Evolutionary conservation across 176 grass and related monocot species (phyloP).

Genomic region (Oryza glumipatula): DNA sequence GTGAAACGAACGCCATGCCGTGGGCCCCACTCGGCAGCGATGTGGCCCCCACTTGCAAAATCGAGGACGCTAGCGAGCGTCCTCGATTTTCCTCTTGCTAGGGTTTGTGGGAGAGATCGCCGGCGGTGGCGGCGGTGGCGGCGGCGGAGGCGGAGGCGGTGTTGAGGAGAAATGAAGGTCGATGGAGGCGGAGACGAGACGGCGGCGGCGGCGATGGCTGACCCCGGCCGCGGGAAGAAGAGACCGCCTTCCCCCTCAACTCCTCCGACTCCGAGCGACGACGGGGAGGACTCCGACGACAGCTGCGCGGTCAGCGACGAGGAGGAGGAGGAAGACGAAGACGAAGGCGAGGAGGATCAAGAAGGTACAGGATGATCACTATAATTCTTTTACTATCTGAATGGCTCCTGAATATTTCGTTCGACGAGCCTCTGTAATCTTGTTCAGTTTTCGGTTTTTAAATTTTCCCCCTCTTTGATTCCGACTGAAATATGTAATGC

Average conservation of each 20-base stretch:
- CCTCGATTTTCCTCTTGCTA: background rate
- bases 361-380: background rate
- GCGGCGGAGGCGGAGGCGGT: too few species aligned
- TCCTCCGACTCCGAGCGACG: background rate
- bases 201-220: background rate
- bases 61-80: too few species aligned
- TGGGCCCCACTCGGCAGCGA: background rate
- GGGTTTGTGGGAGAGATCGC: background rate
- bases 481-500: too few species aligned
- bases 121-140: too few species aligned
- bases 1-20: too few species aligned
- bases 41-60: background rate
- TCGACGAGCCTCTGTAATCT: too few species aligned
- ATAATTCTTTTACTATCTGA: too few species aligned
- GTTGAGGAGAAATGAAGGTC: slow-evolving; percentile 4
- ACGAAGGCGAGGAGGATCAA: background rate
- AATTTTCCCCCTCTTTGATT: too few species aligned
- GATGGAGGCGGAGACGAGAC: background rate
- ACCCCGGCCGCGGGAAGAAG: slow-evolving; percentile 4
- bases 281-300: slow-evolving; percentile 3
- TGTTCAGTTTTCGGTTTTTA: too few species aligned
- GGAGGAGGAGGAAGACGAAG: background rate
- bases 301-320: background rate
- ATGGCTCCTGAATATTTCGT: too few species aligned
- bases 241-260: background rate